A percentile compares a stretch with the other conserved stretches of the same genome.
Evolutionary conservation across 441 rosid species (phyloP).

Genomic region (Euphorbia corollata): DNA sequence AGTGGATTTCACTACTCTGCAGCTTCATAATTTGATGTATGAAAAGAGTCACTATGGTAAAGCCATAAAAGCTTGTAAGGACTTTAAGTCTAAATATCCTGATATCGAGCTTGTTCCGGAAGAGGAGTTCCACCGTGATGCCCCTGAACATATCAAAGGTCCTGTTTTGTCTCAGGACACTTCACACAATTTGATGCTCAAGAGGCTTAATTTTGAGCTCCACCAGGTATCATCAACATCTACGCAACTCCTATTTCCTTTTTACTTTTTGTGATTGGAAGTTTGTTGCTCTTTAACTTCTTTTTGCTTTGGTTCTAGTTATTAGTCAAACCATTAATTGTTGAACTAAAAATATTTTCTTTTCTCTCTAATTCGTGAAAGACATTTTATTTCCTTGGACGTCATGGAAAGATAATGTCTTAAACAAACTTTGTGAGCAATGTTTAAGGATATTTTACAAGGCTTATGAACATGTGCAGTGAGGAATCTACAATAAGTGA

Average conservation of each 20-base stretch:
- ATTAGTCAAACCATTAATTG: background rate
- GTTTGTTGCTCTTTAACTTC: no score
- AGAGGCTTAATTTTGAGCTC: slow-evolving; percentile 74
- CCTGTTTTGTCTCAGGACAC: slow-evolving; percentile 40
- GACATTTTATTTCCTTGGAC: no score
- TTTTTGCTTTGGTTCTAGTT: background rate
- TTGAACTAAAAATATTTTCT: background rate
- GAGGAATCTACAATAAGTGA: no score
- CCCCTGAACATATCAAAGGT: slow-evolving; percentile 62
- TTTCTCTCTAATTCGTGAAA: background rate
- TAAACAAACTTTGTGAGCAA: no score
- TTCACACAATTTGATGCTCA: slow-evolving; percentile 75
- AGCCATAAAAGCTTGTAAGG: slow-evolving; percentile 73
- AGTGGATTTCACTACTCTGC: slow-evolving; percentile 66
- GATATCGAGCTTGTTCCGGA: slow-evolving; percentile 79
- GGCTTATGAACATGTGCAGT: no score
- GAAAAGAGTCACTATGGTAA: slow-evolving; percentile 84
- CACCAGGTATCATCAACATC: slow-evolving; percentile 46
- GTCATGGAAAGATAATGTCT: no score
- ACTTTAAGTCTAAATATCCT: slow-evolving; percentile 72
- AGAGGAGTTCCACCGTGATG: slow-evolving; percentile 60
- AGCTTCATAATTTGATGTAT: slow-evolving; percentile 80
- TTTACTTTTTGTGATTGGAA: background rate
- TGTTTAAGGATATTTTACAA: no score
- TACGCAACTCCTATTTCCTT: background rate